These are phyloP conservation scores for Lasiodiplodia sp. DNA, from an alignment of 2,329 filamentous ascomycete species.

Conservation along the genomic window DNA sequence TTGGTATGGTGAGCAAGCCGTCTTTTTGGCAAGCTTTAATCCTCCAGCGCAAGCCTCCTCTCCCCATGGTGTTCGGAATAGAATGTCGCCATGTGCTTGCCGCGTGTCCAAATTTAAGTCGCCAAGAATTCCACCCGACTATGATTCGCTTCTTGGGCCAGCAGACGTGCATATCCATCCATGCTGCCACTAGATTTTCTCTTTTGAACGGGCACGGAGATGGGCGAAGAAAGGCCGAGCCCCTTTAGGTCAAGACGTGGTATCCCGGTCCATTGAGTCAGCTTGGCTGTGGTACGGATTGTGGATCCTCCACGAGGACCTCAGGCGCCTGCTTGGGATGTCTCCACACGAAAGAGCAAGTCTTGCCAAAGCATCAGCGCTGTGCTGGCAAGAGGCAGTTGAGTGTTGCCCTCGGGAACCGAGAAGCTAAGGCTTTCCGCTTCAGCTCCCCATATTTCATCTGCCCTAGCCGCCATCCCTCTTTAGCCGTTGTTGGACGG, in stretches of 20 bases:
- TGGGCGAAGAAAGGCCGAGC: neutral
- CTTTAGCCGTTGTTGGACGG: neutral
- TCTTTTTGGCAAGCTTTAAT: neutral
- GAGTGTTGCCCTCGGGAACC: neutral
- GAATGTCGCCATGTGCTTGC: neutral
- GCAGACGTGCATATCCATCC: neutral
- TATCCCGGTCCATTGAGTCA: conserved; percentile 12
- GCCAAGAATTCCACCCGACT: neutral
- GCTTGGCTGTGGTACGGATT: neutral
- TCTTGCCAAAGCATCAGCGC: no score
- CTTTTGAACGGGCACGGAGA: neutral
- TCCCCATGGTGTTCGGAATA: neutral
- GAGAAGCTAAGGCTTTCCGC: neutral
- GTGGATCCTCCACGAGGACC: neutral
- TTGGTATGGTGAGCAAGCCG: neutral
- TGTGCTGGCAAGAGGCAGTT: neutral
- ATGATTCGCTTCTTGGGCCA: neutral
- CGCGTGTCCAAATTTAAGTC: neutral
- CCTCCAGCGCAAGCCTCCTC: neutral
- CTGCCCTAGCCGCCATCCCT: neutral
- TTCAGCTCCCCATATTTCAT: neutral
- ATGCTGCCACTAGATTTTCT: neutral
- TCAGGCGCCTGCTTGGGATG: neutral
- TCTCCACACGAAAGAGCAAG: neutral
- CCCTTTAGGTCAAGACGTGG: neutral